Evolutionary conservation across 768 basidiomycete species (phyloP), one percentile per base, ranked within the genome.

Genomic region (Lactarius trivialis): DNA sequence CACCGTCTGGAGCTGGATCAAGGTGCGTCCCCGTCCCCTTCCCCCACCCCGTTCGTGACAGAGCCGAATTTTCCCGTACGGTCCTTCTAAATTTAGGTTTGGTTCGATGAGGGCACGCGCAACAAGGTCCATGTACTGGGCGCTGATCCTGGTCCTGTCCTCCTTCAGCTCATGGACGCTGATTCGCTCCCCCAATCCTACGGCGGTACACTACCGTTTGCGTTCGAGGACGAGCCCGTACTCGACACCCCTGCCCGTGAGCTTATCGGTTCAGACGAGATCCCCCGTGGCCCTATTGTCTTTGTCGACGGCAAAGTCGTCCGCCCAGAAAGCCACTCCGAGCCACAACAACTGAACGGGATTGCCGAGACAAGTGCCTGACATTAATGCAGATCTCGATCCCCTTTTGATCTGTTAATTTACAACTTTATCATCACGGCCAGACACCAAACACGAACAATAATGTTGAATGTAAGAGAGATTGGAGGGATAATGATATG

Each of bases 1-100:
- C 3, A 89, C 85, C 2, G 77, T 93, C 11, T 93, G 91, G 91
- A 80, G 79, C 34, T 93, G 91, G 91, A 79, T 93, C 70, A 90
- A 89, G 77, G 86, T 84, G 61, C 43, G 74, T 62, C 24, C 6
- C 21, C 50, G n/a, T n/a, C 41, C 17, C 3, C 33, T 7, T 28
- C 11, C 4, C 49, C 30, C 37, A 37, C 17, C 7, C 41, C 12
- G 6, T 48, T 24, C 14, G 21, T 45, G 43, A 45, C 45, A 24
- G 45, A 48, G 12, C 45, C 12, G 24, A 12, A 7, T 24, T 4
- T 11, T 9, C n/a, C 19, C n/a, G 41, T 43, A n/a, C 41, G 41
- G 41, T n/a, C 41, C n/a, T 12, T 21, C 12, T 8, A 48, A 48
- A 48, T 48, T 14, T 67, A 88, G 83, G 81, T 79, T 30, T 90